phyloP scores from a whole-genome alignment of 2,329 filamentous ascomycete genomes.

The Celoporthe dispersa region DNA sequence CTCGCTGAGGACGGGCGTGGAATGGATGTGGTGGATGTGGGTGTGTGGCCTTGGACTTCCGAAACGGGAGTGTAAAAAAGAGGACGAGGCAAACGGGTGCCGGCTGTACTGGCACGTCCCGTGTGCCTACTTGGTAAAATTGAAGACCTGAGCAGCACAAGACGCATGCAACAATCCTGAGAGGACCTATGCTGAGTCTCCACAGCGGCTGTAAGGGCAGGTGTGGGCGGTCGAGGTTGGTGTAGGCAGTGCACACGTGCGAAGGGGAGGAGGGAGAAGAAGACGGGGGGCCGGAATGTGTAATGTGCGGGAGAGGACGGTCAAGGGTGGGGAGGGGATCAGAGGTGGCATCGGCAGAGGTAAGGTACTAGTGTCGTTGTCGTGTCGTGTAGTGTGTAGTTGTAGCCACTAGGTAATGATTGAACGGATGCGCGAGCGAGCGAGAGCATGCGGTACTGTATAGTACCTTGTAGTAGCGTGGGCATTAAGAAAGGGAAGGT shows the following conservation, averaged over 20 bases:
- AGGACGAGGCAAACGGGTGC: neutral
- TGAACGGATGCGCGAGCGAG: neutral
- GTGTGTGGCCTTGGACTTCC: neutral
- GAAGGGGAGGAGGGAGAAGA: conserved; percentile 4
- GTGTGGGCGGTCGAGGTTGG: neutral
- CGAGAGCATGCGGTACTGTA: conserved; percentile 1
- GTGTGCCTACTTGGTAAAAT: neutral
- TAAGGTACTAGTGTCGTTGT: conserved; percentile 1
- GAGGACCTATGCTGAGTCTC: neutral
- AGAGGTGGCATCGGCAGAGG: conserved; percentile 14
- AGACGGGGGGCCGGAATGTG: neutral
- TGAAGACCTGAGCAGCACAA: neutral
- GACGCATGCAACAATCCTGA: neutral
- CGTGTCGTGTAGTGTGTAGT: neutral
- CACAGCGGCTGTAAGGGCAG: neutral
- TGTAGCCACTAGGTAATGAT: neutral
- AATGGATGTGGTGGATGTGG: neutral
- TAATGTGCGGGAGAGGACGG: conserved; percentile 1
- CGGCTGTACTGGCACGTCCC: neutral
- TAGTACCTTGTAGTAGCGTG: neutral
- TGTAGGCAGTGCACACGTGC: neutral
- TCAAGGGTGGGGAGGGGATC: conserved; percentile 4
- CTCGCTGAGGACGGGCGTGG: neutral
- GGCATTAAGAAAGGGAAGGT: conserved; percentile 11
- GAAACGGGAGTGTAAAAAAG: neutral